Evolutionary conservation across 2,329 filamentous ascomycete species (phyloP), one percentile per base, ranked within the genome.

Genomic region (Neopestalotiopsis sp.): DNA sequence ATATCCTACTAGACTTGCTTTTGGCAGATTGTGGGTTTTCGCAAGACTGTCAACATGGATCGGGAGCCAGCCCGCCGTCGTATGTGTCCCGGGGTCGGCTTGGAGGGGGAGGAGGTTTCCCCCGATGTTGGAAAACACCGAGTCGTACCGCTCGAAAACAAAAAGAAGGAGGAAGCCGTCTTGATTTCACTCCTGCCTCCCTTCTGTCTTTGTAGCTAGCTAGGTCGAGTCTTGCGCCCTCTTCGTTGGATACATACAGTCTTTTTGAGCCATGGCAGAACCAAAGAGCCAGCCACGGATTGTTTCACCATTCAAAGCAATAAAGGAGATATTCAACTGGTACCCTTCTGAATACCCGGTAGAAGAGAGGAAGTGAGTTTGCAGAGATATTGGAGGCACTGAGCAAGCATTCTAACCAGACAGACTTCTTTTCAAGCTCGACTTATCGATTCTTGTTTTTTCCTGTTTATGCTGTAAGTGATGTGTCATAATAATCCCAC

Each of bases 321-420:
- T 79, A 53, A 79, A 79, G 24, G 77, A 79, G 59, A 70, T 79
- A 4, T 79, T 79, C 68, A 79, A 79, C 62, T 79, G 77, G 78
- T 79, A 79, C 61, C 77, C 77, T 2, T 74, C 76, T 17, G 69
- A 73, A 17, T 79, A 79, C 64, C 76, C 78, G 7, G 56, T 71
- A 2, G 74, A 71, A n/a, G 78, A 79, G 62, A 74, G 73, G 64
- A 79, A 75, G 77, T 77, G 61, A 70, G 75, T 69, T 6, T n/a
- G n/a, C n/a, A 4, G 14, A 17, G 30, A 10, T 59, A 10, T 28
- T 14, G 13, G 5, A 12, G 13, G 24, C 24, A 30, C 24, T 14
- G 7, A 4, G 13, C 20, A n/a, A 59, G 12, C 7, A 13, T 49
- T 2, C 68, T 40, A 10, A 53, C 34, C 9, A 14, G 59, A 49